A percentile compares a stretch with the other conserved stretches of the same genome.
Conservation (phyloP, 2,329 filamentous ascomycete species). For the Fusarium oligoseptatum region DNA sequence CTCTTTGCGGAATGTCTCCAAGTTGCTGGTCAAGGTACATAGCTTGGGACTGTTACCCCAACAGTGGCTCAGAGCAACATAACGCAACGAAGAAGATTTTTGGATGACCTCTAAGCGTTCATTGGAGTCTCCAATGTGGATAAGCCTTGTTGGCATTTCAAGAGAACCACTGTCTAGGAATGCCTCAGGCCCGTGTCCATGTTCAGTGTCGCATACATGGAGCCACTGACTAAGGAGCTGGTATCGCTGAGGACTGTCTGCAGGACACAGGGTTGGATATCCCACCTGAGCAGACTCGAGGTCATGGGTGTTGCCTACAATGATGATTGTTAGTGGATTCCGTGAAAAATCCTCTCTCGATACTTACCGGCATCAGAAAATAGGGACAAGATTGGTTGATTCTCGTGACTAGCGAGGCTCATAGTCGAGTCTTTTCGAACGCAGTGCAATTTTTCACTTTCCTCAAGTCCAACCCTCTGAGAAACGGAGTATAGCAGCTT, state of each 20-base stretch:
- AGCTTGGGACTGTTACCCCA: not conserved
- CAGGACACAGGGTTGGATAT: not conserved
- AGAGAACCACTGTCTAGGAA: not conserved
- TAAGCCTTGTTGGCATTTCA: not conserved
- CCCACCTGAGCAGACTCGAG: not conserved
- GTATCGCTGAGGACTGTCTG: not conserved
- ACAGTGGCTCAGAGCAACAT: not conserved
- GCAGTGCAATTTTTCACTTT: not conserved
- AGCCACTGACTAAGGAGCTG: not conserved
- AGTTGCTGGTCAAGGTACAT: not conserved
- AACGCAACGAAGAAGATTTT: not conserved
- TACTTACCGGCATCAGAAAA: not conserved
- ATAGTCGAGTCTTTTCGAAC: not conserved
- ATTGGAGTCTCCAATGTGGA: not conserved
- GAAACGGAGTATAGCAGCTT: not conserved
- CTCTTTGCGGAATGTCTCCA: not conserved
- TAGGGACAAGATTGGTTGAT: not conserved
- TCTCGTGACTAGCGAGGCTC: not conserved
- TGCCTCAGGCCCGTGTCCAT: not conserved
- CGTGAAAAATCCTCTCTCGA: too few relatives aligned
- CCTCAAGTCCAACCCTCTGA: not conserved
- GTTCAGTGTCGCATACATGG: not conserved
- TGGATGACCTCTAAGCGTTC: not conserved
- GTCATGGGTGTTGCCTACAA: not conserved
- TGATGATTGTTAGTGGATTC: not conserved